Evolutionary conservation across 23 red algal species (phyloP).

Genomic region (Gracilaria caudata): DNA sequence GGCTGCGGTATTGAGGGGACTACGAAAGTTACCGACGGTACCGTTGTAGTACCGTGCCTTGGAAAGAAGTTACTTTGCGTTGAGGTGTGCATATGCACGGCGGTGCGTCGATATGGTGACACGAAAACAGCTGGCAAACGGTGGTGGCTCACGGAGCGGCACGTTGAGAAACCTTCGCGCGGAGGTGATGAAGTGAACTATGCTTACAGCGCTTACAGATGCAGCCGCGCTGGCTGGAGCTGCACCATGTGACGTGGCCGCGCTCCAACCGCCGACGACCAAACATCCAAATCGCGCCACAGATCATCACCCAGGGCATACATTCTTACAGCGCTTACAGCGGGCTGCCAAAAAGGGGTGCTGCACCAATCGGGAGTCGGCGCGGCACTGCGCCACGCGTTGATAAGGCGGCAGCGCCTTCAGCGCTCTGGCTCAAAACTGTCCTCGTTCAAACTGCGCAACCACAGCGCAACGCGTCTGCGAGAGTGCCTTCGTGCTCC

Average conservation of each 20-base stretch:
- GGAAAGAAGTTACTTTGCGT: too few species aligned
- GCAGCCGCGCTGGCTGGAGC: not conserved
- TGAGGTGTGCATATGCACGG: too few species aligned
- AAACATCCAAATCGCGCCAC: conserved; percentile 18
- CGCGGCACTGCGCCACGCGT: not conserved
- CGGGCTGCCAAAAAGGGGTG: not conserved
- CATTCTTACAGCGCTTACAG: conserved; percentile 1
- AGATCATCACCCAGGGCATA: conserved; percentile 6
- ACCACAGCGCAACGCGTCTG: not conserved
- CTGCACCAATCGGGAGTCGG: not conserved
- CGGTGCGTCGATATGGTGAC: too few species aligned
- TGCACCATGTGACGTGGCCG: conserved; percentile 1
- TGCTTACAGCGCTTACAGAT: not conserved
- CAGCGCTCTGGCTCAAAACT: not conserved
- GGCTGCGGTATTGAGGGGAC: too few species aligned
- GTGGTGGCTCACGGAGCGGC: not conserved
- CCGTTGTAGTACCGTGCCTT: too few species aligned
- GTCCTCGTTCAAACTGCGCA: not conserved
- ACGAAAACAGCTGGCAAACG: not conserved
- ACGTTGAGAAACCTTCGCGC: too few species aligned
- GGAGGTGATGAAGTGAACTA: too few species aligned
- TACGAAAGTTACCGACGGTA: too few species aligned
- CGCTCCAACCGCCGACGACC: not conserved
- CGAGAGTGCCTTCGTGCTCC: not conserved
- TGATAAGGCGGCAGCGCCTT: not conserved